Percentiles rank a stretch among this genome's conserved stretches.
Conservation (phyloP, 2,329 filamentous ascomycete species). For the Sclerotinia trifoliorum region DNA sequence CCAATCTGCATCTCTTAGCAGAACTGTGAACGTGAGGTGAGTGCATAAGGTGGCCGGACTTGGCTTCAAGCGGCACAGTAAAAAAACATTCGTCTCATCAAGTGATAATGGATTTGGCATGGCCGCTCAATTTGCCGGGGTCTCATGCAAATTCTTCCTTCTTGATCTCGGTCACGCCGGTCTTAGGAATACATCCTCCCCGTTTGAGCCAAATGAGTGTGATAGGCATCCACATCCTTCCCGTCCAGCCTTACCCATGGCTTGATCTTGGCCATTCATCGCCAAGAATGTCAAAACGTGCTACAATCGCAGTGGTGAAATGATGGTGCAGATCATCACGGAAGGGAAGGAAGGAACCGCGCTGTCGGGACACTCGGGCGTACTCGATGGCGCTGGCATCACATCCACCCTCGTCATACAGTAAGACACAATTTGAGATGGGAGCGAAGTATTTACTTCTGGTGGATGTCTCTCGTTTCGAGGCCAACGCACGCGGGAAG, state of each 20-base stretch:
- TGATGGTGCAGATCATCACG: not conserved
- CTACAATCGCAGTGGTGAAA: not conserved
- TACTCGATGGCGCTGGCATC: too few species aligned
- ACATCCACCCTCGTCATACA: not conserved
- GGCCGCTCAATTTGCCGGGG: not conserved
- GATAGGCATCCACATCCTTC: not conserved
- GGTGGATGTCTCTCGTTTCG: slow-evolving; percentile 1
- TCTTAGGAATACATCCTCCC: not conserved
- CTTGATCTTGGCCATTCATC: slow-evolving; percentile 20
- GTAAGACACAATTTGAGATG: not conserved
- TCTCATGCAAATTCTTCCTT: not conserved
- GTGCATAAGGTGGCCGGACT: not conserved
- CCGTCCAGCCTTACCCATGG: not conserved
- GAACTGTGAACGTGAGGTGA: not conserved
- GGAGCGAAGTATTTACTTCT: not conserved
- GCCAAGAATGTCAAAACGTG: slow-evolving; percentile 25
- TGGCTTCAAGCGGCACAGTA: not conserved
- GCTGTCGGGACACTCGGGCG: not conserved
- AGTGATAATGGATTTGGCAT: not conserved
- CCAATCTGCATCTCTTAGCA: not conserved
- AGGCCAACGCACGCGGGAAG: slow-evolving; percentile 4
- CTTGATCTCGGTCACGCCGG: not conserved
- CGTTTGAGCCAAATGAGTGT: not conserved
- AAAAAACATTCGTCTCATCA: not conserved
- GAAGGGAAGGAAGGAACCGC: not conserved